phyloP scores from a whole-genome alignment of 257 asterid genomes.

The Solanum rostratum region DNA sequence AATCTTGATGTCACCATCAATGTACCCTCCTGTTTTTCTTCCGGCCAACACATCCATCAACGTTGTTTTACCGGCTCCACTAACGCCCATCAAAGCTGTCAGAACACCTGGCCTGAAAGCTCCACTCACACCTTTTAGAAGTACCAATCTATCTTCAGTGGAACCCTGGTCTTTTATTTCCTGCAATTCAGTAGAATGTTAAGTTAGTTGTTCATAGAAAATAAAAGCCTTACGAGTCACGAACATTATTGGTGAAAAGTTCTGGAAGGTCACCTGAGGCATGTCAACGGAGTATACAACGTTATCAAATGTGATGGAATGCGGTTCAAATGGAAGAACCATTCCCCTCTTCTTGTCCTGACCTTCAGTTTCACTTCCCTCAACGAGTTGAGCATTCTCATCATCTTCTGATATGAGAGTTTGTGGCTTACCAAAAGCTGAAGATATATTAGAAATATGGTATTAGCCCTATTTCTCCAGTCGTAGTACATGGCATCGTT shows the following conservation, averaged over 20 bases:
- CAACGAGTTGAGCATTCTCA: neutral
- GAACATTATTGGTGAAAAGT: too few relatives aligned
- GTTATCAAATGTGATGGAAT: conserved; percentile 66
- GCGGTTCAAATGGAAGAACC: conserved; percentile 94
- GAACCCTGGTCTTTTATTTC: conserved; percentile 54
- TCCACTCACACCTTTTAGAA: conserved; percentile 53
- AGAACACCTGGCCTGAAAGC: conserved; percentile 58
- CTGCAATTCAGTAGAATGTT: conserved; percentile 14
- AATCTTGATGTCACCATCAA: conserved; percentile 40
- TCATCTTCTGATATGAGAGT: conserved; percentile 23
- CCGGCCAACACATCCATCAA: conserved; percentile 71
- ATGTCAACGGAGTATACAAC: conserved; percentile 74
- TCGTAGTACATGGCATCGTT: neutral
- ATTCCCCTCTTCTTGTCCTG: conserved; percentile 38
- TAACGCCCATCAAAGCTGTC: conserved; percentile 65
- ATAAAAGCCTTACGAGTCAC: neutral
- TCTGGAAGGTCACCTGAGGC: conserved; percentile 47
- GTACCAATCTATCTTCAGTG: conserved; percentile 36
- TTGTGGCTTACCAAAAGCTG: conserved; percentile 49
- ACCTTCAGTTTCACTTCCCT: conserved; percentile 21
- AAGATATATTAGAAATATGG: neutral
- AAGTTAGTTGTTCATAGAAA: neutral
- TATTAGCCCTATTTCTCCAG: neutral
- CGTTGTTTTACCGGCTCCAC: conserved; percentile 74
- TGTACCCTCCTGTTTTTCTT: conserved; percentile 57